Percentiles rank a stretch among this genome's conserved stretches.
Conservation (phyloP, 2,329 filamentous ascomycete genomes). For the Fusarium proliferatum region DNA sequence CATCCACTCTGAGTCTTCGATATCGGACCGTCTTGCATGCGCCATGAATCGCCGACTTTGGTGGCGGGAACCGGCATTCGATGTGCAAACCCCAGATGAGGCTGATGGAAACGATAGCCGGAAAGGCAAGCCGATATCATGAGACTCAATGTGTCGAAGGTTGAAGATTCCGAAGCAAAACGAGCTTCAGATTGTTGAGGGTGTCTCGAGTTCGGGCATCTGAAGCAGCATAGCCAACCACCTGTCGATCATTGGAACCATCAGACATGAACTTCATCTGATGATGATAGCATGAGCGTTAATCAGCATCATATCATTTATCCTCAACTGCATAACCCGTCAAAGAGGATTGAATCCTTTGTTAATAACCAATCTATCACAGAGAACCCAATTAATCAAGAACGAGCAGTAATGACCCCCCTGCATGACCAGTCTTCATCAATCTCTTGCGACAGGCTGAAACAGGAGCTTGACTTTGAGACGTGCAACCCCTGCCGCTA, state of each 20-base stretch:
- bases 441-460: conserved; percentile 34
- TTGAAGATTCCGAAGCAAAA: conserved; percentile 13
- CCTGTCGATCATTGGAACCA: conserved; percentile 16
- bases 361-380: conserved; percentile 21
- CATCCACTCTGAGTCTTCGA: conserved; percentile 17
- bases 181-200: conserved; percentile 13
- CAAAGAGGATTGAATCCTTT: conserved; percentile 10
- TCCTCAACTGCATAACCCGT: conserved; percentile 11
- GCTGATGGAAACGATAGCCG: neutral
- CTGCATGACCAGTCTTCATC: conserved; percentile 32
- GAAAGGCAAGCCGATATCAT: neutral
- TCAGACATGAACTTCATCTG: neutral
- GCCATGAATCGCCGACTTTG: conserved; percentile 16
- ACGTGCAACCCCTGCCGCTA: conserved; percentile 23
- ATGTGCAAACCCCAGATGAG: conserved; percentile 14
- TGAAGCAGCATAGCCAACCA: conserved; percentile 12
- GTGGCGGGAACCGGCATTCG: conserved; percentile 17
- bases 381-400: conserved; percentile 6
- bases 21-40: conserved; percentile 37
- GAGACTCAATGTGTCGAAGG: neutral
- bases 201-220: conserved; percentile 3
- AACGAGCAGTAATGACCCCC: conserved; percentile 10
- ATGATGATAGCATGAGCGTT: neutral
- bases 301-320: neutral
- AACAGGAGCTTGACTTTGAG: conserved; percentile 32